phyloP scores from a whole-genome alignment of 371 early-diverging fungal species.

The Syncephalis plumigaleata region DNA sequence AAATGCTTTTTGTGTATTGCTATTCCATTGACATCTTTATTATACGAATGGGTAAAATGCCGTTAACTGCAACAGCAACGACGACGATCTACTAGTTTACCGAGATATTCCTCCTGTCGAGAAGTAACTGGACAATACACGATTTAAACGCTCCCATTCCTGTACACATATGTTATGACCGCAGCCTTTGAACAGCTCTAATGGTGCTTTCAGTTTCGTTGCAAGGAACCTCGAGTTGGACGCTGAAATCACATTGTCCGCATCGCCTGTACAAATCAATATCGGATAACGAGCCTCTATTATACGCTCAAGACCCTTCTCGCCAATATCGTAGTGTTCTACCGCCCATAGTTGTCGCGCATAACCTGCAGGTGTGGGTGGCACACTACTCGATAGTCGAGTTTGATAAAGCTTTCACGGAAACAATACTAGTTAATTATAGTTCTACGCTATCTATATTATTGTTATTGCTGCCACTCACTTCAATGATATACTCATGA shows the following conservation, averaged over 20 bases:
- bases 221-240: background rate
- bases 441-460: background rate
- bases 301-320: background rate
- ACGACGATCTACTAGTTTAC: too few relatives aligned
- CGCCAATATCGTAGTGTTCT: background rate
- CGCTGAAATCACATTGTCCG: background rate
- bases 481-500: background rate
- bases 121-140: too few relatives aligned
- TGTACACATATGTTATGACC: background rate
- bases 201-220: background rate
- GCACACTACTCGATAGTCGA: background rate
- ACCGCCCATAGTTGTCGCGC: background rate
- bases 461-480: background rate
- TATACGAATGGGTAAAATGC: too few relatives aligned
- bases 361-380: constrained; percentile 3
- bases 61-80: too few relatives aligned
- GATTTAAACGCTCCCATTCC: background rate
- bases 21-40: too few relatives aligned
- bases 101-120: too few relatives aligned
- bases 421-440: background rate
- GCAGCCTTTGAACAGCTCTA: background rate
- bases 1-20: too few relatives aligned
- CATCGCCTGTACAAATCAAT: background rate
- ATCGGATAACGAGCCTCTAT: background rate
- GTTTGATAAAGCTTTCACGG: background rate